phyloP scores from a whole-genome alignment of 257 asterid genomes.

The Ocimum tenuiflorum region DNA sequence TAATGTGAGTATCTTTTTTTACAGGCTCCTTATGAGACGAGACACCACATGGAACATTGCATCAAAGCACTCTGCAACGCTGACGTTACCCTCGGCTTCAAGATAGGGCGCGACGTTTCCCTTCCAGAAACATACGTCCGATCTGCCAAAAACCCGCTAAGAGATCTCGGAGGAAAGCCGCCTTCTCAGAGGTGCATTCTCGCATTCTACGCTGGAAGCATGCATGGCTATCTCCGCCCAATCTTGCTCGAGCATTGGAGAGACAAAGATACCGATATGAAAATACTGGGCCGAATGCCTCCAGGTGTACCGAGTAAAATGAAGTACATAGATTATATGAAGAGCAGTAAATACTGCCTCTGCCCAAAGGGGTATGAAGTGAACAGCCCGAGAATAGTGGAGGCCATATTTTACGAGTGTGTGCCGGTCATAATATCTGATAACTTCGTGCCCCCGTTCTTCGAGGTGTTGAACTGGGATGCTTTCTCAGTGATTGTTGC shows the following conservation, averaged over 20 bases:
- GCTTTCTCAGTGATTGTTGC: constrained; percentile 56
- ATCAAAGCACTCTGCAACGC: constrained; percentile 90
- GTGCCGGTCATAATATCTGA: constrained; percentile 83
- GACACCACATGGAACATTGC: constrained; percentile 83
- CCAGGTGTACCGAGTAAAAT: constrained; percentile 75
- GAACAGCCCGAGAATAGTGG: constrained; percentile 88
- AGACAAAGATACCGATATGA: constrained; percentile 62
- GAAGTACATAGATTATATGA: constrained; percentile 77
- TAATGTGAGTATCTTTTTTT: not conserved
- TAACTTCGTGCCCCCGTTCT: constrained; percentile 86
- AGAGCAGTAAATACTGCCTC: constrained; percentile 77
- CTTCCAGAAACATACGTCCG: constrained; percentile 76
- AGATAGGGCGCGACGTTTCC: constrained; percentile 74
- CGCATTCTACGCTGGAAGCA: constrained; percentile 76
- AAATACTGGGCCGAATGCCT: constrained; percentile 73
- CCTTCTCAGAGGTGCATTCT: constrained; percentile 54
- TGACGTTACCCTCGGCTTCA: constrained; percentile 69
- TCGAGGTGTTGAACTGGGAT: constrained; percentile 74
- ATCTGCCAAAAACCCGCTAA: constrained; percentile 59
- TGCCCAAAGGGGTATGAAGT: constrained; percentile 92
- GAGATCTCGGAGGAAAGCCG: constrained; percentile 80
- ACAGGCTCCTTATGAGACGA: constrained; percentile 82
- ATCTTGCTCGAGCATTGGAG: constrained; percentile 66
- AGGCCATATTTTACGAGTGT: constrained; percentile 81
- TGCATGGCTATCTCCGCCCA: constrained; percentile 81